Conservation (phyloP, 805 yeast genomes). For the Novakomyces olei region DNA sequence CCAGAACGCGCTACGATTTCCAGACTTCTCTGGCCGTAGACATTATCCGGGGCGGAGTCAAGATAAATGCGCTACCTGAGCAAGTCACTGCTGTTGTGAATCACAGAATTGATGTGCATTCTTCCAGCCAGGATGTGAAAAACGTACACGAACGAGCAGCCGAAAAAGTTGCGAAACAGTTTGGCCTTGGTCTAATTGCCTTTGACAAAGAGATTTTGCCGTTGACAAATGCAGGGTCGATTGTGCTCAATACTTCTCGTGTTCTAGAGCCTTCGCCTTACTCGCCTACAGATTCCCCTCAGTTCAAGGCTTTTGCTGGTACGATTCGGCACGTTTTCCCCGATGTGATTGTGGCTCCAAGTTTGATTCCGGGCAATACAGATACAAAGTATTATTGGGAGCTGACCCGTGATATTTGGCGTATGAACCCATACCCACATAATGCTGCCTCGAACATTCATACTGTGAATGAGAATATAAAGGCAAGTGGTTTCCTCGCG, state of each 20-base stretch:
- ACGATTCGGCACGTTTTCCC: slow-evolving; percentile 40
- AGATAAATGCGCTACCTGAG: slow-evolving; percentile 61
- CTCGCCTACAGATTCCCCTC: slow-evolving; percentile 23
- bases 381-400: slow-evolving; percentile 48
- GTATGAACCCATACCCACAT: slow-evolving; percentile 31
- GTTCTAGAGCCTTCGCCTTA: slow-evolving; percentile 31
- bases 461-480: slow-evolving; percentile 40
- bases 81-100: slow-evolving; percentile 30
- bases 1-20: slow-evolving; percentile 20
- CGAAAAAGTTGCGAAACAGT: slow-evolving; percentile 22
- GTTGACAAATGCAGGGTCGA: slow-evolving; percentile 2
- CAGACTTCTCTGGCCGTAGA: slow-evolving; percentile 50
- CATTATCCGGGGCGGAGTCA: slow-evolving; percentile 47
- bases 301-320: slow-evolving; percentile 41
- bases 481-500: slow-evolving; percentile 32
- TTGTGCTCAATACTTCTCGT: slow-evolving; percentile 14
- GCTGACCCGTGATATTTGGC: slow-evolving; percentile 35
- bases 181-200: slow-evolving; percentile 26
- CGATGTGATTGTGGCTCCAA: slow-evolving; percentile 26
- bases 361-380: slow-evolving; percentile 45
- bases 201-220: slow-evolving; percentile 8
- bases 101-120: slow-evolving; percentile 41
- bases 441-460: slow-evolving; percentile 23
- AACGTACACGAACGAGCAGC: slow-evolving; percentile 21
- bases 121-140: slow-evolving; percentile 23